A percentile compares a stretch with the other conserved stretches of the same genome.
Conservation (phyloP, 2,329 filamentous ascomycete species). For the Apiospora hydei region DNA sequence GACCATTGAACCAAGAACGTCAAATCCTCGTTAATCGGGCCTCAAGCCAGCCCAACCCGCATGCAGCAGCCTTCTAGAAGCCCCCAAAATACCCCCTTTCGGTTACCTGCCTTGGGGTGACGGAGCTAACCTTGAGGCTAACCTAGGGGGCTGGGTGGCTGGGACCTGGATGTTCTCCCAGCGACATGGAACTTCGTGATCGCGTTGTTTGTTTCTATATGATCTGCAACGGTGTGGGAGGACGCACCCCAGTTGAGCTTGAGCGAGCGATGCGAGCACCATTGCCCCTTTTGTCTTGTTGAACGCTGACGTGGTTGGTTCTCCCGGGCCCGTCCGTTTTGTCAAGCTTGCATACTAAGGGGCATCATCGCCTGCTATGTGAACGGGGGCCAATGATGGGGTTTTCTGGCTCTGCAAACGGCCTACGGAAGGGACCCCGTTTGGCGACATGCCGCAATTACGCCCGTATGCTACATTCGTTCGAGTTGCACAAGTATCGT, state of each 20-base stretch:
- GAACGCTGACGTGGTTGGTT: background rate
- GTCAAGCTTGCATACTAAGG: background rate
- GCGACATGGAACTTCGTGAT: background rate
- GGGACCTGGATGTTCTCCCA: background rate
- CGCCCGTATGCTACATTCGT: background rate
- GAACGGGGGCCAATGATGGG: background rate
- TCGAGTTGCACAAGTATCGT: slow-evolving; percentile 10
- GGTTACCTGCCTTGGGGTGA: background rate
- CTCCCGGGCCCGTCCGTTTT: background rate
- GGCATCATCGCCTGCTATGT: background rate
- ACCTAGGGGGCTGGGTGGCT: background rate
- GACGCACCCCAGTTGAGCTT: background rate
- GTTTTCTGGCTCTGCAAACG: background rate
- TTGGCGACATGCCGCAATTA: slow-evolving; percentile 5
- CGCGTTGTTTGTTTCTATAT: slow-evolving; percentile 7
- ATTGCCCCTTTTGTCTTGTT: background rate
- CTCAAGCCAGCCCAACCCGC: slow-evolving; percentile 3
- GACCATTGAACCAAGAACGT: background rate
- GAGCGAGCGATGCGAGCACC: background rate
- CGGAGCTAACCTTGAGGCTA: slow-evolving; percentile 4
- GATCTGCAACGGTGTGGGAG: background rate
- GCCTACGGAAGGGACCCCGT: background rate
- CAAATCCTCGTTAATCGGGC: slow-evolving; percentile 17
- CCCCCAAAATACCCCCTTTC: background rate
- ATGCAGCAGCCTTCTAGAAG: slow-evolving; percentile 21